Evolutionary conservation across 2,329 filamentous ascomycete genomes (phyloP).

Genomic region (Cordyceps cateniannulata): DNA sequence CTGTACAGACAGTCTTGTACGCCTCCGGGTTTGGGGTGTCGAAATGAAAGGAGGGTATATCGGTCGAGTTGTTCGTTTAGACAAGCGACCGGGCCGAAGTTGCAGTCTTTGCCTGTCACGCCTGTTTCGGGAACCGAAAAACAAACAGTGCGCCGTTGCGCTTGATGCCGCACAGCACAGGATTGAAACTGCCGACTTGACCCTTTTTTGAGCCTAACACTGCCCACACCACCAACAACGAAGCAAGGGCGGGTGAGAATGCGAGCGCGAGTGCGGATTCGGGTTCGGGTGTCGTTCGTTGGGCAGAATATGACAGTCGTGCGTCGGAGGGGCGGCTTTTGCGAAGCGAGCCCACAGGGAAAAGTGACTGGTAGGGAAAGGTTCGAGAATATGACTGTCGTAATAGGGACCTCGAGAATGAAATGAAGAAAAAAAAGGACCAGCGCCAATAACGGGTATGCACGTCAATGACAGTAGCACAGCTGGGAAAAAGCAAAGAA

Average conservation of each 20-base stretch:
- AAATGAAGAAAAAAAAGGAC: neutral
- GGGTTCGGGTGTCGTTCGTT: neutral
- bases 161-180: neutral
- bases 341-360: neutral
- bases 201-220: neutral
- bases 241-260: neutral
- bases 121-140: neutral
- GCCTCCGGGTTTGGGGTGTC: neutral
- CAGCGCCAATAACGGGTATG: slow-evolving; percentile 4
- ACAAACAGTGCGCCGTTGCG: neutral
- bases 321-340: neutral
- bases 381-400: neutral
- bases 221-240: slow-evolving; percentile 11
- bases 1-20: neutral
- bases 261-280: neutral
- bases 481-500: neutral
- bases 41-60: neutral
- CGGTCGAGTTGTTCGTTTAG: neutral
- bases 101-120: neutral
- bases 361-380: slow-evolving; percentile 1
- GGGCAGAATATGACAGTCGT: neutral
- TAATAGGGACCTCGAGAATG: neutral
- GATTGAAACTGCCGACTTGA: neutral
- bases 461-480: slow-evolving; percentile 1
- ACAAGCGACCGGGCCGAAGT: neutral